phyloP scores from a whole-genome alignment of 2,329 filamentous ascomycete species.

The Cordyceps fumosorosea region DNA sequence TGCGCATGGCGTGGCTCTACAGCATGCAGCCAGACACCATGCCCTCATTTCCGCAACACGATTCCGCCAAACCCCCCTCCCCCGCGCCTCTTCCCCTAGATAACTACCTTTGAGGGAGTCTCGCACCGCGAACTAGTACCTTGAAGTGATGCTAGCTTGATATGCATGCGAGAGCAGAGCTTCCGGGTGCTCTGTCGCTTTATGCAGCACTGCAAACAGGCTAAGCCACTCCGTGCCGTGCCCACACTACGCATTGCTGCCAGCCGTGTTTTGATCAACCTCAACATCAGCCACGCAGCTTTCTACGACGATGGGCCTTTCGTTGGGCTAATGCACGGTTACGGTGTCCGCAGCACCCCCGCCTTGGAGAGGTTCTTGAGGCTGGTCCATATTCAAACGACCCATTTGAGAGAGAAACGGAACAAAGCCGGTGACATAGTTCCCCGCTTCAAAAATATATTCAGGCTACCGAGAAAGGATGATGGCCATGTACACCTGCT shows the following conservation, averaged over 20 bases:
- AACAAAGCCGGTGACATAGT: conserved; percentile 27
- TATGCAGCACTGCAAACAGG: too few species aligned
- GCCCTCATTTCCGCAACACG: background rate
- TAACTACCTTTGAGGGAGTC: background rate
- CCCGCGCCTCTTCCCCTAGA: too few species aligned
- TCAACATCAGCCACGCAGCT: conserved; percentile 28
- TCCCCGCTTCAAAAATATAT: conserved; percentile 31
- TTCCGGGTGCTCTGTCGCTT: too few species aligned
- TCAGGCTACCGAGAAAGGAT: conserved; percentile 27
- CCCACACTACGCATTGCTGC: conserved; percentile 26
- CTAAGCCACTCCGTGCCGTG: too few species aligned
- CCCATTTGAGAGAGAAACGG: conserved; percentile 29
- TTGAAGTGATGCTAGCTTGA: background rate
- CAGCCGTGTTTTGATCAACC: conserved; percentile 28
- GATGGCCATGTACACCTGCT: conserved; percentile 21
- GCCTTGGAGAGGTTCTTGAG: conserved; percentile 31
- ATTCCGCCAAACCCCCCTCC: background rate
- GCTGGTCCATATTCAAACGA: conserved; percentile 30
- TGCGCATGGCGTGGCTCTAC: background rate
- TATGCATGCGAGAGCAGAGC: too few species aligned
- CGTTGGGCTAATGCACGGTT: conserved; percentile 14
- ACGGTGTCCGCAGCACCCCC: conserved; percentile 5
- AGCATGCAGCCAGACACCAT: background rate
- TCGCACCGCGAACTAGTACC: background rate
- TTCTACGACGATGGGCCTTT: conserved; percentile 27